Base-by-base conservation (phyloP, 2,329 filamentous ascomycete genomes). In the Nannizziopsis barbatae region DNA sequence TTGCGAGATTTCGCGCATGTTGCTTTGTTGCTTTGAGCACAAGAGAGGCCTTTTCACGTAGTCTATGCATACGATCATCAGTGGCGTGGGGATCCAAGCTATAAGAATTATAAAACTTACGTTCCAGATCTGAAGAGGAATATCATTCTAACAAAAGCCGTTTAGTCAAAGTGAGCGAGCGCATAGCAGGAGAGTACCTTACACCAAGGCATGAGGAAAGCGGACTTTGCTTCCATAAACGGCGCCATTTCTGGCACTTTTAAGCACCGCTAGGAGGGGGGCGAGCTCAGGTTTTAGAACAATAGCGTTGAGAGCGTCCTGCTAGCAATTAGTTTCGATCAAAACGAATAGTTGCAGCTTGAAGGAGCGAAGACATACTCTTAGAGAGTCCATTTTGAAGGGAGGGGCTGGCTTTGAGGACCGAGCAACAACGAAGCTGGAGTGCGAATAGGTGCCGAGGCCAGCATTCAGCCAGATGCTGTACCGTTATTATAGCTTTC, bases 171-270 rank as follows among this genome's bases (percentile, higher is more conserved):
- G 15, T 6, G n/a, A 31, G 5, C 30, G 8, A 47, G 10, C 18
- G 18, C 15, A 9, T 11, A 8, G n/a, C 10, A 15, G 49, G 17
- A 14, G 8, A 33, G 9, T 27, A 56, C 30, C 71, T 54, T 73
- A 81, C 76, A 98, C 92, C 57, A 98, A 77, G 52, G 92, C 92
- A 71, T 98, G 92, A 55, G 92, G 92, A 71, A 98, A 96, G 55
- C 92, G 89, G 67, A 98, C 87, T 78, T 96, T 96, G 60, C 86
- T 81, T 52, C 92, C 92, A 70, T 98, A 98, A 54, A 98, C 87
- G 56, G 89, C 82, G 66, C 92, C 92, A 80, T 96, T 98, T 69
- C 92, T 87, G 57, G 92, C 84, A 60, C 81, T 87, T 76, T 98
- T 98, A 66, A 95, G 66, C 57, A 98, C 75, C 50, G 86, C 80